These are phyloP conservation scores for Solanum corneliomulleri DNA, from an alignment of 257 asterid genomes.

Conservation along the genomic window DNA sequence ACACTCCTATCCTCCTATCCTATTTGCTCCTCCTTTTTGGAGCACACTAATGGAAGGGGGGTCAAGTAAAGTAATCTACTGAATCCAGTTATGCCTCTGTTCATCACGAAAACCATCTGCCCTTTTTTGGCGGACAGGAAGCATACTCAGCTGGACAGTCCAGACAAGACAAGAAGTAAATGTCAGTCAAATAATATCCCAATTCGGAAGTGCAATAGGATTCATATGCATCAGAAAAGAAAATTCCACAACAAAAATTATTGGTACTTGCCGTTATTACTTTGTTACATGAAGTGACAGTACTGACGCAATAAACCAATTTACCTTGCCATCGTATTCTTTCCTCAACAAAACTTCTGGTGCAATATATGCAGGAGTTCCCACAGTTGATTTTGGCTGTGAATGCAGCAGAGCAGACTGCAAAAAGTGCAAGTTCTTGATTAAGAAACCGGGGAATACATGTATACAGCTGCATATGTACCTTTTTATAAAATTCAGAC, in stretches of 20 bases:
- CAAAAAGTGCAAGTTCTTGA: slow-evolving; percentile 6
- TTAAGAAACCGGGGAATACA: neutral
- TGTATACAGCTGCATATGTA: neutral
- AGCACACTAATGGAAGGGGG: neutral
- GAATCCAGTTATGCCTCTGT: neutral
- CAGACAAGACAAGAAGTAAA: neutral
- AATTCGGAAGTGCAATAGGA: neutral
- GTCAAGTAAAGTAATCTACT: neutral
- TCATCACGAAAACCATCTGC: neutral
- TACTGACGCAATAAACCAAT: neutral
- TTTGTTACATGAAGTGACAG: neutral
- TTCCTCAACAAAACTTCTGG: slow-evolving; percentile 69
- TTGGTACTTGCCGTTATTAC: neutral
- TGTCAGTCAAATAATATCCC: neutral
- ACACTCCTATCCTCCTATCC: neutral
- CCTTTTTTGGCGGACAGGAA: neutral
- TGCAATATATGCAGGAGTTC: slow-evolving; percentile 89
- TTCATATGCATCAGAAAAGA: neutral
- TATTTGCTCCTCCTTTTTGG: neutral
- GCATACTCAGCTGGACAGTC: neutral
- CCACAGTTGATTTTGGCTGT: slow-evolving; percentile 91
- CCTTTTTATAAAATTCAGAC: neutral
- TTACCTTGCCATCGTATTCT: slow-evolving; percentile 90
- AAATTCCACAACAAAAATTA: neutral
- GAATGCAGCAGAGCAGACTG: slow-evolving; percentile 87